Evolutionary conservation across 2,329 filamentous ascomycete species (phyloP).

Genomic region (Reticulascus tulasneorum): DNA sequence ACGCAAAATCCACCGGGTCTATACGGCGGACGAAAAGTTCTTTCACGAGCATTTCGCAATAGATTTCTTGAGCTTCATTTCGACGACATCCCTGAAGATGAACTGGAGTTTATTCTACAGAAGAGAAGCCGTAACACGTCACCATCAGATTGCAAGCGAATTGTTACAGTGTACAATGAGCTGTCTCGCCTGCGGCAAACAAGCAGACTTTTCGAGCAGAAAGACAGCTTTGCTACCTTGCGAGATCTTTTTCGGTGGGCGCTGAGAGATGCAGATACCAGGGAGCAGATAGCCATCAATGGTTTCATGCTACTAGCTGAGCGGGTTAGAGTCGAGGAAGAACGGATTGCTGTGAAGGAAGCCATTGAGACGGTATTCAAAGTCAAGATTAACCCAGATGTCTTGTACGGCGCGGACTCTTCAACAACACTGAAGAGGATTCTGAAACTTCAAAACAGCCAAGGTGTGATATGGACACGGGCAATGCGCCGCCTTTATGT

Average conservation of each 20-base stretch:
- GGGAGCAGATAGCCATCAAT: conserved; percentile 84
- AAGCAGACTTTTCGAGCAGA: conserved; percentile 89
- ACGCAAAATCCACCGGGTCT: conserved; percentile 95
- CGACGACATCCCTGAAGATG: conserved; percentile 94
- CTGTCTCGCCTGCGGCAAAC: conserved; percentile 87
- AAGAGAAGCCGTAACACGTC: conserved; percentile 81
- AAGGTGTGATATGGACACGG: conserved; percentile 85
- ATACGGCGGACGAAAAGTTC: conserved; percentile 88
- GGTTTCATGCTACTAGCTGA: conserved; percentile 96
- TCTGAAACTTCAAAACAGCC: conserved; percentile 42
- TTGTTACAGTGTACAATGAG: conserved; percentile 91
- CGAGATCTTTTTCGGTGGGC: conserved; percentile 97
- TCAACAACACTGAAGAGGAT: conserved; percentile 53
- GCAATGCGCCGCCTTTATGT: conserved; percentile 92
- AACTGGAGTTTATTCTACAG: conserved; percentile 87
- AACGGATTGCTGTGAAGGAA: conserved; percentile 76
- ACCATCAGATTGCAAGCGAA: conserved; percentile 84
- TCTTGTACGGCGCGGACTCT: conserved; percentile 63
- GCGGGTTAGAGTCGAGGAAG: conserved; percentile 85
- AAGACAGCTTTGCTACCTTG: conserved; percentile 93
- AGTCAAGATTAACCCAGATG: conserved; percentile 70
- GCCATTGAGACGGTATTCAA: conserved; percentile 91
- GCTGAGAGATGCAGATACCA: conserved; percentile 74
- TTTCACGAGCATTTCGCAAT: conserved; percentile 94
- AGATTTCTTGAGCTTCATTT: conserved; percentile 96